Percentiles rank a stretch among this genome's conserved stretches.
These are phyloP conservation scores for Amanita fuliginea DNA, from an alignment of 768 basidiomycete species.

Conservation along the genomic window DNA sequence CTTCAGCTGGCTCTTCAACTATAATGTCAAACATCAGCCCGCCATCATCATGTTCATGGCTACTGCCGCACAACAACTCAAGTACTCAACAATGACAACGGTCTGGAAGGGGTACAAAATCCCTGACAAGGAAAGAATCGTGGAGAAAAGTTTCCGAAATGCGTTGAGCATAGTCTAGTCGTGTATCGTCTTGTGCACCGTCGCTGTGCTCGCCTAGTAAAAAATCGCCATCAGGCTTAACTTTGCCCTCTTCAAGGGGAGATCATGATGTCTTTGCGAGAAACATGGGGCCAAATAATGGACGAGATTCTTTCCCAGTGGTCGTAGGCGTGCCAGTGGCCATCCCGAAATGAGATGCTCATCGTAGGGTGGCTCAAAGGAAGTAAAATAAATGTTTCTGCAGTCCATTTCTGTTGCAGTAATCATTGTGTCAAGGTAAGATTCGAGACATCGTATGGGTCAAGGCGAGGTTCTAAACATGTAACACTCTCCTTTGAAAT, in stretches of 20 bases:
- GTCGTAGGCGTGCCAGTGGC: too few species aligned
- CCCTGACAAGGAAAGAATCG: slow-evolving; percentile 1
- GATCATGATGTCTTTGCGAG: slow-evolving; percentile 1
- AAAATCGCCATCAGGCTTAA: background rate
- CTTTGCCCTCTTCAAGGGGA: background rate
- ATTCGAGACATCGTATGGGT: background rate
- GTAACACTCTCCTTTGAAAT: background rate
- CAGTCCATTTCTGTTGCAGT: background rate
- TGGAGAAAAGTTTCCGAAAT: background rate
- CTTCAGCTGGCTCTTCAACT: too few species aligned
- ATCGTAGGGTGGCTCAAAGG: background rate
- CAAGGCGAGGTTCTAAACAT: background rate
- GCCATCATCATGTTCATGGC: too few species aligned
- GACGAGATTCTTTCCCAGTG: background rate
- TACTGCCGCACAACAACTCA: too few species aligned
- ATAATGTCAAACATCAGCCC: too few species aligned
- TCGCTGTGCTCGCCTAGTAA: too few species aligned
- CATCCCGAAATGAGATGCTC: background rate
- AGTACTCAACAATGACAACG: too few species aligned
- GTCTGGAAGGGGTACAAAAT: background rate
- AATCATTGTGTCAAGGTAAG: background rate
- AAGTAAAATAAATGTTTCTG: background rate
- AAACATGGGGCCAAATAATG: background rate
- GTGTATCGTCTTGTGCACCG: background rate
- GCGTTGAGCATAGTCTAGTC: background rate